Percentiles rank a stretch among this genome's conserved stretches.
Evolutionary conservation across 2,329 filamentous ascomycete species (phyloP).

Genomic region (Knufia petricola): DNA sequence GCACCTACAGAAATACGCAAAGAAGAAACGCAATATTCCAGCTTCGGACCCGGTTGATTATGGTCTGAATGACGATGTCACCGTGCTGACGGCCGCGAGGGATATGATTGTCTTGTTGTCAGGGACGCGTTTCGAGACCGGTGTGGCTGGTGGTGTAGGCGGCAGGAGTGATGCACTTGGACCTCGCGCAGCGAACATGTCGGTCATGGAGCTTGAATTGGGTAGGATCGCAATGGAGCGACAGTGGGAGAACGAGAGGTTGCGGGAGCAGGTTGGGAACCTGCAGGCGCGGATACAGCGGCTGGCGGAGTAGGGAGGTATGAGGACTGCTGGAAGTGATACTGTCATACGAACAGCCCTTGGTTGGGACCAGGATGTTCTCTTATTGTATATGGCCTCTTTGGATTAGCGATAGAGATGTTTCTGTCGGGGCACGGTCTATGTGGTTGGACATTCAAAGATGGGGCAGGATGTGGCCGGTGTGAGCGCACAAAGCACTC

Average conservation of each 20-base stretch:
- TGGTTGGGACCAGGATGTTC: no score
- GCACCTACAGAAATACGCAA: background rate
- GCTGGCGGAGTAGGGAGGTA: background rate
- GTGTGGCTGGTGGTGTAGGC: no score
- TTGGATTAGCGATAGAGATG: no score
- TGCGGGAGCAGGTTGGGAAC: background rate
- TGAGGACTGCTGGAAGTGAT: no score
- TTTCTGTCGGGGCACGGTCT: no score
- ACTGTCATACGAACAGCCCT: no score
- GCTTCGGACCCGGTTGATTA: background rate
- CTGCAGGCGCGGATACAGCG: background rate
- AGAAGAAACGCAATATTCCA: background rate
- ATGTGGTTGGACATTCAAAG: no score
- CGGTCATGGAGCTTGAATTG: background rate
- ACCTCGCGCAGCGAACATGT: background rate
- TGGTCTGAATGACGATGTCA: background rate
- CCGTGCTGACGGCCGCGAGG: background rate
- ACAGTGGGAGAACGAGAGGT: constrained; percentile 1
- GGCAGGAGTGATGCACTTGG: no score
- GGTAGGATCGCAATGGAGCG: background rate
- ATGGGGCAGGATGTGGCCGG: no score
- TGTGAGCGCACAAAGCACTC: no score
- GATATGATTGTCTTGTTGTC: background rate
- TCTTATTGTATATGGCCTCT: no score
- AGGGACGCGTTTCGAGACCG: no score